These are phyloP conservation scores for Aspergillus texensis DNA, from an alignment of 2,329 filamentous ascomycete species.

Conservation along the genomic window DNA sequence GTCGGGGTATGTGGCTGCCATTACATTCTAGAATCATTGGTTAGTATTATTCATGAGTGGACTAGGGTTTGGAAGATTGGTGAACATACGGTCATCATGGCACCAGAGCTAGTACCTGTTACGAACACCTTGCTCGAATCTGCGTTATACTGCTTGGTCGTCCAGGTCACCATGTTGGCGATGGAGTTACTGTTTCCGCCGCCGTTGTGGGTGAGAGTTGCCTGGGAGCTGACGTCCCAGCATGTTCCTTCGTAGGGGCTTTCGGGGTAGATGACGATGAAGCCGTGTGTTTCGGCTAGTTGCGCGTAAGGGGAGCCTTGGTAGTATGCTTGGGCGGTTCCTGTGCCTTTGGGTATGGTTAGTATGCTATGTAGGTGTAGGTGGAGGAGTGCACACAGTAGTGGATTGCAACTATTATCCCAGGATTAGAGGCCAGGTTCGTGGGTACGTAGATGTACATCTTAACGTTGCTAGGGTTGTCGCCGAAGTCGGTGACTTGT, in stretches of 20 bases:
- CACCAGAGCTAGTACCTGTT: conserved; percentile 21
- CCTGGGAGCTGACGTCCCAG: conserved; percentile 60
- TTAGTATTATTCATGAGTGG: neutral
- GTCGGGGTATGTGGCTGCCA: conserved; percentile 25
- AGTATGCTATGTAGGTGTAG: neutral
- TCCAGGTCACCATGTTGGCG: conserved; percentile 44
- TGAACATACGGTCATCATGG: conserved; percentile 25
- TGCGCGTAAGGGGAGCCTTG: conserved; percentile 55
- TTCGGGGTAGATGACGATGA: conserved; percentile 59
- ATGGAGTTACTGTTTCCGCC: conserved; percentile 45
- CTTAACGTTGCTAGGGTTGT: conserved; percentile 52
- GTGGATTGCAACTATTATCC: conserved; percentile 59
- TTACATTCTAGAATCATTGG: conserved; percentile 20
- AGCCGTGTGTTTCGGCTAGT: conserved; percentile 47
- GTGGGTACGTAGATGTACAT: conserved; percentile 58
- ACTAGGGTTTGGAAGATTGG: too few species aligned
- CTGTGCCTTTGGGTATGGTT: conserved; percentile 11
- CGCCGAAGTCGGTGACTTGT: conserved; percentile 47
- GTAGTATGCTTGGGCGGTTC: conserved; percentile 46
- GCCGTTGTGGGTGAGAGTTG: conserved; percentile 35
- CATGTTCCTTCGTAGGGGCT: conserved; percentile 57
- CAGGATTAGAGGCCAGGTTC: conserved; percentile 49
- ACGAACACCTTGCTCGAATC: conserved; percentile 31
- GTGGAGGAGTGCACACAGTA: conserved; percentile 49
- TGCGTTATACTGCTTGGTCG: conserved; percentile 35